Evolutionary conservation across 2,329 filamentous ascomycete genomes (phyloP), one percentile per base, ranked within the genome.

Genomic region (Monosporascus sp.): DNA sequence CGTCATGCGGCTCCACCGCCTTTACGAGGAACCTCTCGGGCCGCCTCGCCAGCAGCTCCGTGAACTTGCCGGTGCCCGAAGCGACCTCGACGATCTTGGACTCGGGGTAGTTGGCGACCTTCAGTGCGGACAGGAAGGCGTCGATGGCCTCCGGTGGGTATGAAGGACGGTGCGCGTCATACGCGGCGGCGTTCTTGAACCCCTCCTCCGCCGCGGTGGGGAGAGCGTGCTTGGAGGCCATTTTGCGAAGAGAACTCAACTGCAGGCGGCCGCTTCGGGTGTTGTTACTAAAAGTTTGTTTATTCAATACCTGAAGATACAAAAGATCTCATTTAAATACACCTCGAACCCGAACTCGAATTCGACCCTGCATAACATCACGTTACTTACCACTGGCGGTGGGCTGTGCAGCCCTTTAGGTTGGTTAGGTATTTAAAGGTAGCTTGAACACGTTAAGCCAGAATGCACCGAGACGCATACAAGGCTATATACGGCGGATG

Each of bases 61-160:
- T 89, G 62, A 89, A 84, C 62, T 88, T 88, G 25, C 86, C 86
- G 1, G 85, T 88, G 0, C 86, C 85, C 3, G 84, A 83, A 1
- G 79, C 86, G 18, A 89, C 72, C 64, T 89, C 86, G 24, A 88
- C 66, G 41, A 89, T 69, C 45, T 69, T 75, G 15, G 78, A 77
- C 46, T 72, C 70, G 6, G 68, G 49, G 18, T 73, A 62, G 25
- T 72, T 74, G 27, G 73, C 69, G 8, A 89, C 66, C 6, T 73
- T 69, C n/a, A 87, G 71, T 48, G 76, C 72, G 17, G 65, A 60
- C 3, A 91, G 76, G 18, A 91, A 78, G 37, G 71, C 68, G 20
- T 80, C 71, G 15, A 88, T 79, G 5, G 82, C 81, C 52, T 77
- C 74, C 1, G 74, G 59, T 1, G 82, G 78, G 67, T 90, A 90